Conservation (phyloP, 2,329 filamentous ascomycete species). For the Metarhizium guizhouense region DNA sequence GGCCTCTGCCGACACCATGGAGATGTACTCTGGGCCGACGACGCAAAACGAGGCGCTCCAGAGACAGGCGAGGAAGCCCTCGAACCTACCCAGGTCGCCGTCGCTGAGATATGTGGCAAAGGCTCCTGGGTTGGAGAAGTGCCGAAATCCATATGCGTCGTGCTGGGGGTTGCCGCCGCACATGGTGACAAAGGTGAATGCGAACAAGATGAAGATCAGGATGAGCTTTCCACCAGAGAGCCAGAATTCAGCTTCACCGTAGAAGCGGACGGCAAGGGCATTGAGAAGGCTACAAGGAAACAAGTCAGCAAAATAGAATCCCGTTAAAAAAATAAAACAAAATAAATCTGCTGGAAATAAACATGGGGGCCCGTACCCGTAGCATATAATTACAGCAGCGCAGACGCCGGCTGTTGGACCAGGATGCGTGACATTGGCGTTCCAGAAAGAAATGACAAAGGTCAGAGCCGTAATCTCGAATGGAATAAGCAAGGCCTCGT, state of each 20-base stretch:
- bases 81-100: conserved; percentile 54
- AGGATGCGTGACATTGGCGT: conserved; percentile 40
- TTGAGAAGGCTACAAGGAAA: neutral
- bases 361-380: conserved; percentile 35
- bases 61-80: conserved; percentile 59
- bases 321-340: too few relatives aligned
- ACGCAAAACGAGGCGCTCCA: conserved; percentile 56
- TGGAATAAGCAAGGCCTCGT: conserved; percentile 30
- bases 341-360: too few relatives aligned
- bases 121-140: conserved; percentile 40
- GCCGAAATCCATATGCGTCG: conserved; percentile 62
- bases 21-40: conserved; percentile 58
- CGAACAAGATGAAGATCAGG: conserved; percentile 56
- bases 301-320: neutral
- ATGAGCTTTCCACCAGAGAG: conserved; percentile 52
- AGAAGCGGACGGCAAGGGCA: conserved; percentile 53
- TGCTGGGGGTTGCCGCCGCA: conserved; percentile 63
- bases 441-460: conserved; percentile 30
- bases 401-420: conserved; percentile 47
- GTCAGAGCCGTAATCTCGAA: conserved; percentile 32
- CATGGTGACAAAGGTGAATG: conserved; percentile 72
- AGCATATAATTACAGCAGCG: conserved; percentile 35
- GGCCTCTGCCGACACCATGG: conserved; percentile 59
- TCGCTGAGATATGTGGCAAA: conserved; percentile 40
- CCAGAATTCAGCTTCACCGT: conserved; percentile 65